phyloP scores from a whole-genome alignment of 345 rosid species.

The Hypericum perforatum region DNA sequence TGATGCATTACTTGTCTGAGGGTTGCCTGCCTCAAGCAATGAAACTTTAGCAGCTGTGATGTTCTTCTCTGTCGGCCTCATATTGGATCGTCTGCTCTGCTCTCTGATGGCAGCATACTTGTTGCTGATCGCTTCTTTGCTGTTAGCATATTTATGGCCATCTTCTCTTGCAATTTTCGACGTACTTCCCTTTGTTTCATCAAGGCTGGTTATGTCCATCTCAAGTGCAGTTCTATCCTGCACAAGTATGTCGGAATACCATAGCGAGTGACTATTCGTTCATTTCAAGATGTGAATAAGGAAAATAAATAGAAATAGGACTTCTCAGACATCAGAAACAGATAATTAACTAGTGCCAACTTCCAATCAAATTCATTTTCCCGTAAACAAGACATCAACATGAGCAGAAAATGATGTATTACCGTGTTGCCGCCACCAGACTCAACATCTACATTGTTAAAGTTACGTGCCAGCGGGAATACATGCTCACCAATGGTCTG shows the following conservation, averaged over 20 bases:
- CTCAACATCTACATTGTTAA: slow-evolving; percentile 63
- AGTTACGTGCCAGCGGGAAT: slow-evolving; percentile 83
- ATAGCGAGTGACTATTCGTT: not conserved
- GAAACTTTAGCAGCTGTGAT: slow-evolving; percentile 72
- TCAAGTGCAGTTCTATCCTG: slow-evolving; percentile 63
- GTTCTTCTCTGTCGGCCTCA: slow-evolving; percentile 42
- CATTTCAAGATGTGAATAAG: no score
- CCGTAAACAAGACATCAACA: not conserved
- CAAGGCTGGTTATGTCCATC: slow-evolving; percentile 45
- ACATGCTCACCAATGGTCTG: slow-evolving; percentile 79
- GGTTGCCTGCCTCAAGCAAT: slow-evolving; percentile 44
- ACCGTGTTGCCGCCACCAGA: slow-evolving; percentile 38
- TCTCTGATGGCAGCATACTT: slow-evolving; percentile 84
- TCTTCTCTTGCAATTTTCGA: slow-evolving; percentile 43
- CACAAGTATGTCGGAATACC: slow-evolving; percentile 11
- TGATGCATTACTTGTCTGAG: slow-evolving; percentile 18
- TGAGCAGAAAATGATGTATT: slow-evolving; percentile 7
- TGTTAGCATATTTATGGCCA: slow-evolving; percentile 45
- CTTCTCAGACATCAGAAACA: no score
- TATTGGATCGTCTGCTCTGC: slow-evolving; percentile 44
- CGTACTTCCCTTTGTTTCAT: slow-evolving; percentile 31
- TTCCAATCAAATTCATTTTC: no score
- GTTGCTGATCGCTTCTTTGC: slow-evolving; percentile 74
- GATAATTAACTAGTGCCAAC: no score
- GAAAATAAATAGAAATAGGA: no score